Percentiles rank a stretch among this genome's conserved stretches.
These are phyloP conservation scores for Haplosporangium sp. DNA, from an alignment of 371 early-diverging fungal genomes.

Conservation along the genomic window DNA sequence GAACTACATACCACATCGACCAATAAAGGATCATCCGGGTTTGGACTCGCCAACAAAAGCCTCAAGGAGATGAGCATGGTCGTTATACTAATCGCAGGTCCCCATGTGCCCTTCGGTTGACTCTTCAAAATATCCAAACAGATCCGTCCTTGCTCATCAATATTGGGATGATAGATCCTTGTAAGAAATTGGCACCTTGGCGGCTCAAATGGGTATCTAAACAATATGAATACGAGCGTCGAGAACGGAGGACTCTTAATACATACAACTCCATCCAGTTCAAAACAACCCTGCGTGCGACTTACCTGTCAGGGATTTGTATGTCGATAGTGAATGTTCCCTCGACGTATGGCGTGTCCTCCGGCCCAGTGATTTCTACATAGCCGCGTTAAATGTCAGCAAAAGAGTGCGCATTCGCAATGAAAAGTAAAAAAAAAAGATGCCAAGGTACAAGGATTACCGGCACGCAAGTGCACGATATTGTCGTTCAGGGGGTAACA, in stretches of 20 bases:
- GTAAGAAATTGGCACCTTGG: conserved; percentile 49
- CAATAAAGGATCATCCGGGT: conserved; percentile 53
- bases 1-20: conserved; percentile 37
- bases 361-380: conserved; percentile 39
- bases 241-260: not conserved
- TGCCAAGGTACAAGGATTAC: conserved; percentile 3
- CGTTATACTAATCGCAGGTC: conserved; percentile 35
- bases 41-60: conserved; percentile 44
- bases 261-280: not conserved
- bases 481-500: conserved; percentile 49
- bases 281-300: not conserved
- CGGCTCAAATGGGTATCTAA: conserved; percentile 50
- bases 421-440: not conserved
- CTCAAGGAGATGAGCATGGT: conserved; percentile 39
- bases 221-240: not conserved
- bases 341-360: conserved; percentile 38
- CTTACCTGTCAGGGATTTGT: conserved; percentile 44
- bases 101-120: conserved; percentile 46
- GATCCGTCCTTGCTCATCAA: conserved; percentile 53
- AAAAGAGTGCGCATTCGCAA: not conserved
- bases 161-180: conserved; percentile 48
- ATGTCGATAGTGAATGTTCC: conserved; percentile 49
- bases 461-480: conserved; percentile 45
- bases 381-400: not conserved
- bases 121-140: conserved; percentile 47